Evolutionary conservation across 495 filamentous ascomycete species (phyloP).

Genomic region (Bathelium albidoporum): DNA sequence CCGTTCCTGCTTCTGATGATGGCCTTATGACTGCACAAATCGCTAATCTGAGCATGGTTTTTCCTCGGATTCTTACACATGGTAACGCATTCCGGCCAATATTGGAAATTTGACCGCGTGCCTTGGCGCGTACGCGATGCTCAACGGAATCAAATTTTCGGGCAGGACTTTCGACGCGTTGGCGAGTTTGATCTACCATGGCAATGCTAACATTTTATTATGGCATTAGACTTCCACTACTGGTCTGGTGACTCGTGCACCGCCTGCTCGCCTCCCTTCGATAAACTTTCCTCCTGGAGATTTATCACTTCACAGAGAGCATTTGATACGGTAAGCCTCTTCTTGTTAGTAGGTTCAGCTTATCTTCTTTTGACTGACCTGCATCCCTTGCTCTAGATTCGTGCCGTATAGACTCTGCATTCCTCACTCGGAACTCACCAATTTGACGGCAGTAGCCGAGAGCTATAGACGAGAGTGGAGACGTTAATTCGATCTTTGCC

Average conservation of each 20-base stretch:
- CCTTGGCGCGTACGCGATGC: background rate
- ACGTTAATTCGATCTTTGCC: conserved; percentile 36
- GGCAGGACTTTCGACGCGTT: background rate
- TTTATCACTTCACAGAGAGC: background rate
- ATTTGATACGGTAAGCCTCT: background rate
- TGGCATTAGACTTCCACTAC: background rate
- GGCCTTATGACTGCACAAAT: background rate
- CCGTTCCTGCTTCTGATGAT: background rate
- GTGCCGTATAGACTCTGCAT: background rate
- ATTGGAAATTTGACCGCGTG: background rate
- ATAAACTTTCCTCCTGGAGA: background rate
- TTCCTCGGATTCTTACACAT: background rate
- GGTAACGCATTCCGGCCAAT: background rate
- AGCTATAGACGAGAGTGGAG: conserved; percentile 21
- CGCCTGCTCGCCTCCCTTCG: background rate
- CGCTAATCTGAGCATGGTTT: background rate
- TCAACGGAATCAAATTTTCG: background rate
- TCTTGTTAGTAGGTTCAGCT: background rate
- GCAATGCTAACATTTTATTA: background rate
- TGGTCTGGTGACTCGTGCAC: background rate
- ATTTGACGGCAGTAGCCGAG: background rate
- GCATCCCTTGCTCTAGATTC: conserved; percentile 1
- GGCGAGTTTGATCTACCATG: background rate
- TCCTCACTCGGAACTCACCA: background rate
- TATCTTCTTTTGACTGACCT: background rate